Percentiles rank a stretch among this genome's conserved stretches.
phyloP scores from a whole-genome alignment of 805 yeast species.

The Lipomyces oligophaga region DNA sequence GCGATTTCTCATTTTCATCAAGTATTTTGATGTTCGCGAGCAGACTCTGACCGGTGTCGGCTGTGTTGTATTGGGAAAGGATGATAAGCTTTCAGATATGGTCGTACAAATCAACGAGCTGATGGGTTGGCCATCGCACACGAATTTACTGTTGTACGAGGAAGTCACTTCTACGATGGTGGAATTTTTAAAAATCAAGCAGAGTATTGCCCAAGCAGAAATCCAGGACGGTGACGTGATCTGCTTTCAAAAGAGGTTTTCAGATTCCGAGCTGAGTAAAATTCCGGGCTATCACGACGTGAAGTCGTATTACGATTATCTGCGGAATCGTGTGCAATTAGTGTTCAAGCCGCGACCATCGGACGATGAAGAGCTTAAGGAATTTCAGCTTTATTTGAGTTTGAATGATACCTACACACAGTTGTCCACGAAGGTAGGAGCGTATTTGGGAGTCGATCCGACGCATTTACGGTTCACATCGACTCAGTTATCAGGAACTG shows the following conservation, averaged over 20 bases:
- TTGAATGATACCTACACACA: slow-evolving; percentile 55
- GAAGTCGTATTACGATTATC: slow-evolving; percentile 35
- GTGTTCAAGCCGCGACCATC: slow-evolving; percentile 31
- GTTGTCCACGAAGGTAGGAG: slow-evolving; percentile 60
- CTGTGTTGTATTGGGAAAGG: slow-evolving; percentile 51
- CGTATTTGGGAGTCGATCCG: slow-evolving; percentile 51
- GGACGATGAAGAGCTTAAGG: slow-evolving; percentile 33
- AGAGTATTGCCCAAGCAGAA: slow-evolving; percentile 36
- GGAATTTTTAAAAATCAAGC: slow-evolving; percentile 32
- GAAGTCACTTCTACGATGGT: slow-evolving; percentile 40
- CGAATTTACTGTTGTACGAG: slow-evolving; percentile 34
- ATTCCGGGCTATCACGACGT: slow-evolving; percentile 17
- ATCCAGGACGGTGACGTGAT: slow-evolving; percentile 39
- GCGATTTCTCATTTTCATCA: slow-evolving; percentile 43
- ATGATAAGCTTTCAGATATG: slow-evolving; percentile 42
- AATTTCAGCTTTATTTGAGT: slow-evolving; percentile 59
- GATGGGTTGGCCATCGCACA: slow-evolving; percentile 35
- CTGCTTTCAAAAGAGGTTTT: slow-evolving; percentile 34
- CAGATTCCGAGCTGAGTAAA: slow-evolving; percentile 25
- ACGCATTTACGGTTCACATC: slow-evolving; percentile 63
- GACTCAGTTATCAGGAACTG: slow-evolving; percentile 52
- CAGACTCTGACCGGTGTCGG: slow-evolving; percentile 64
- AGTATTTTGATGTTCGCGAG: slow-evolving; percentile 57
- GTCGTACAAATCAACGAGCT: slow-evolving; percentile 27
- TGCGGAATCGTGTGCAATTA: slow-evolving; percentile 35